Evolutionary conservation across 2,329 filamentous ascomycete genomes (phyloP).

Genomic region (Aspergillus pseudonomiae): DNA sequence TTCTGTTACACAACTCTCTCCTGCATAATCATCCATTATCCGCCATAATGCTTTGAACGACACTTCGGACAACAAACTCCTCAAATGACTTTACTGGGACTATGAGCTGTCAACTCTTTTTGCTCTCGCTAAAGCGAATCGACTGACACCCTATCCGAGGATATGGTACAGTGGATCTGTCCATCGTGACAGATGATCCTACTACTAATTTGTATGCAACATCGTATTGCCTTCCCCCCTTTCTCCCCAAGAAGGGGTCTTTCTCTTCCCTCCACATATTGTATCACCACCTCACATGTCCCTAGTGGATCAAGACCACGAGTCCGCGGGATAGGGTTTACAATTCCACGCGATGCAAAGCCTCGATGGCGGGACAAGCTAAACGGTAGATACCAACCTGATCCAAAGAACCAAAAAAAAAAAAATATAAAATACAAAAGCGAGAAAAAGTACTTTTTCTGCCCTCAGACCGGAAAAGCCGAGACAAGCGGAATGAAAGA

Average conservation of each 20-base stretch:
- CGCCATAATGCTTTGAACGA: background rate
- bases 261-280: background rate
- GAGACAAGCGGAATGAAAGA: background rate
- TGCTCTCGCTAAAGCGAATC: slow-evolving; percentile 1
- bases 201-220: background rate
- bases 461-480: background rate
- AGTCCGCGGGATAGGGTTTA: slow-evolving; percentile 5
- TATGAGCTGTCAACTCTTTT: slow-evolving; percentile 7
- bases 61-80: background rate
- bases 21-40: background rate
- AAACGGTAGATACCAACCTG: background rate
- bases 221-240: background rate
- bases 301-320: background rate
- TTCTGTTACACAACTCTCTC: background rate
- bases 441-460: background rate
- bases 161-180: slow-evolving; percentile 2
- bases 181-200: slow-evolving; percentile 6
- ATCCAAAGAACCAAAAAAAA: background rate
- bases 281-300: slow-evolving; percentile 5
- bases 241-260: background rate
- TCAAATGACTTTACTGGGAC: slow-evolving; percentile 3
- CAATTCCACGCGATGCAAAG: slow-evolving; percentile 10
- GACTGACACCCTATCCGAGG: slow-evolving; percentile 7
- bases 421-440: too few relatives aligned
- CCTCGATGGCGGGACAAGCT: slow-evolving; percentile 4